phyloP scores from a whole-genome alignment of 495 filamentous ascomycete species.

The Tuber calosporum region DNA sequence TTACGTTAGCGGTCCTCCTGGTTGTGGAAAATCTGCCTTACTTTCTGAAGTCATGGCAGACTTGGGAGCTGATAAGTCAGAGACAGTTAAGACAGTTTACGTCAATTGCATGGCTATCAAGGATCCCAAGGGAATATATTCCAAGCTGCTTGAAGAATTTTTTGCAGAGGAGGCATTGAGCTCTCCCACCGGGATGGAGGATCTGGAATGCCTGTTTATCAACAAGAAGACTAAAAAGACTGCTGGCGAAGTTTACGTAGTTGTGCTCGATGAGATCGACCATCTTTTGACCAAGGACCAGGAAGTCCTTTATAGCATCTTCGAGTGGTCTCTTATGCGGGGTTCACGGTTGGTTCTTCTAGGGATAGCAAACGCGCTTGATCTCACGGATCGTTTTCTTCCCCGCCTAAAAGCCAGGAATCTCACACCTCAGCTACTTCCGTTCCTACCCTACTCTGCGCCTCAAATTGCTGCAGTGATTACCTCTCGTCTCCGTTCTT shows the following conservation, averaged over 20 bases:
- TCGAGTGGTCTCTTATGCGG: slow-evolving; percentile 81
- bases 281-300: slow-evolving; percentile 79
- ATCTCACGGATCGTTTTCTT: slow-evolving; percentile 89
- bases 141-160: slow-evolving; percentile 62
- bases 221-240: slow-evolving; percentile 79
- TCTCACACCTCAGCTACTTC: slow-evolving; percentile 78
- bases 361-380: slow-evolving; percentile 93
- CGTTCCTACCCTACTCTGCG: slow-evolving; percentile 87
- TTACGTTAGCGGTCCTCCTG: slow-evolving; percentile 92
- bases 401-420: slow-evolving; percentile 88
- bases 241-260: slow-evolving; percentile 74
- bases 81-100: slow-evolving; percentile 58
- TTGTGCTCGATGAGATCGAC: slow-evolving; percentile 91
- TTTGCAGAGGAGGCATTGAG: slow-evolving; percentile 54
- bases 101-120: slow-evolving; percentile 97
- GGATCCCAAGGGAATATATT: slow-evolving; percentile 70
- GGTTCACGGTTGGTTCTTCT: slow-evolving; percentile 73
- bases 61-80: slow-evolving; percentile 46
- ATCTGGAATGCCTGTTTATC: slow-evolving; percentile 92
- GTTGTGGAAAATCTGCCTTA: slow-evolving; percentile 93
- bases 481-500: slow-evolving; percentile 67
- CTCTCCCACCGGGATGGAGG: slow-evolving; percentile 87
- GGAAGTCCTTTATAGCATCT: slow-evolving; percentile 79
- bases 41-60: slow-evolving; percentile 67
- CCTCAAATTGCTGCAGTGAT: slow-evolving; percentile 83